Percentiles rank a stretch among this genome's conserved stretches.
These are phyloP conservation scores for Talaromyces sp. DNA, from an alignment of 2,329 filamentous ascomycete genomes.

Conservation along the genomic window DNA sequence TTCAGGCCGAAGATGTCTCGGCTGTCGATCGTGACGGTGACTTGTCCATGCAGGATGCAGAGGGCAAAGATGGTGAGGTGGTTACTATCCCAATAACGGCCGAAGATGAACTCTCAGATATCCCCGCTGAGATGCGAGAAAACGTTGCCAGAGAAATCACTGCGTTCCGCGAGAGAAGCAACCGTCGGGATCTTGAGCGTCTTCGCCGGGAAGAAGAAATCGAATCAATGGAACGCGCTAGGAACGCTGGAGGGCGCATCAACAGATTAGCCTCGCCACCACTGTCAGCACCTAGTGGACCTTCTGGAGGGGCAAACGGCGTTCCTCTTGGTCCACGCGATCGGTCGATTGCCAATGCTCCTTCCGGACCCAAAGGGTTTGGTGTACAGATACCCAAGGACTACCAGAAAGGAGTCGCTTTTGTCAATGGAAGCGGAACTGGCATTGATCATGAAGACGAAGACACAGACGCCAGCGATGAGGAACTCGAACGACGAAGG, in stretches of 20 bases:
- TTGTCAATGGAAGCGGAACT: constrained; percentile 74
- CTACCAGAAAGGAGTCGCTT: constrained; percentile 72
- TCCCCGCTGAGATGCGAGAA: constrained; percentile 92
- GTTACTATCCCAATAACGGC: constrained; percentile 82
- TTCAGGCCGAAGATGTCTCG: constrained; percentile 41
- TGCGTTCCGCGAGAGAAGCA: constrained; percentile 89
- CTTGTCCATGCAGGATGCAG: constrained; percentile 61
- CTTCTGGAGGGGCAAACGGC: constrained; percentile 63
- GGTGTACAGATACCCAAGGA: constrained; percentile 62
- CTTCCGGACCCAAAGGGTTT: constrained; percentile 64
- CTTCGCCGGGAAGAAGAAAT: constrained; percentile 86
- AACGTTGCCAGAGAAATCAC: constrained; percentile 91
- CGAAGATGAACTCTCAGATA: constrained; percentile 92
- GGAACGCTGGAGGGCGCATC: constrained; percentile 59
- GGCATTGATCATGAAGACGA: constrained; percentile 68
- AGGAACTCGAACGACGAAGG: constrained; percentile 72
- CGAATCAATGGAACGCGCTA: constrained; percentile 75
- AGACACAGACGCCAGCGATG: constrained; percentile 81
- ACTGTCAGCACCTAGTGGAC: constrained; percentile 56
- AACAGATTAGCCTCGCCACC: constrained; percentile 71
- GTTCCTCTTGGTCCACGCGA: constrained; percentile 70
- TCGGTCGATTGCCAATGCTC: constrained; percentile 53
- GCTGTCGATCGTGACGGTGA: constrained; percentile 63
- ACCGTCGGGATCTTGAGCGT: constrained; percentile 80
- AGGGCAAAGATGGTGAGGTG: constrained; percentile 61